A percentile compares a stretch with the other conserved stretches of the same genome.
phyloP scores from a whole-genome alignment of 305 asterid genomes.

The Withania somnifera region DNA sequence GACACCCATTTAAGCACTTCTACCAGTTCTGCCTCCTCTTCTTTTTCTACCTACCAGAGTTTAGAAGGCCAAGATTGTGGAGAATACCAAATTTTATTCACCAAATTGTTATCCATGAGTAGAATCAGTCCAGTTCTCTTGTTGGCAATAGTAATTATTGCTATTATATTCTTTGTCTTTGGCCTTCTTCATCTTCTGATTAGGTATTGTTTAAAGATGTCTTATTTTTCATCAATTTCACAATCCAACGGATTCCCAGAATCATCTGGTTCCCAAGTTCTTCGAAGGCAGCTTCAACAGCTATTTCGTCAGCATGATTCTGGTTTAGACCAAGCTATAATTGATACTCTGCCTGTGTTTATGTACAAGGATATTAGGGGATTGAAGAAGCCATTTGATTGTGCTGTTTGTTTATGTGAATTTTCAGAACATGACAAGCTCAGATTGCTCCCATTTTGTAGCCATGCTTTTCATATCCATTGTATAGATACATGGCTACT shows the following conservation, averaged over 20 bases:
- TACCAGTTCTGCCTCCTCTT: background rate
- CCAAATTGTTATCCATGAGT: constrained; percentile 21
- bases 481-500: constrained; percentile 51
- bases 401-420: constrained; percentile 43
- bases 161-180: constrained; percentile 37
- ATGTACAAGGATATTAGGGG: constrained; percentile 34
- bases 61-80: background rate
- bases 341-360: constrained; percentile 39
- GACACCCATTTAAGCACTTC: background rate
- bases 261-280: constrained; percentile 25
- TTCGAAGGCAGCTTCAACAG: constrained; percentile 45
- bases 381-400: constrained; percentile 39
- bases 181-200: constrained; percentile 41
- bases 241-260: constrained; percentile 34
- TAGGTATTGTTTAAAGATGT: constrained; percentile 28
- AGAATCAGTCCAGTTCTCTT: constrained; percentile 37
- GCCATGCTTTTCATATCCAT: constrained; percentile 46
- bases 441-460: constrained; percentile 37
- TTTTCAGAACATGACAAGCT: constrained; percentile 33
- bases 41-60: background rate
- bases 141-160: constrained; percentile 32
- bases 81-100: background rate
- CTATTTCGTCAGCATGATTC: constrained; percentile 46
- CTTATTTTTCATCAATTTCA: constrained; percentile 38
- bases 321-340: constrained; percentile 36